These are phyloP conservation scores for Suhomyces ambrosiae DNA, from an alignment of 1,139 yeast genomes.

Conservation along the genomic window DNA sequence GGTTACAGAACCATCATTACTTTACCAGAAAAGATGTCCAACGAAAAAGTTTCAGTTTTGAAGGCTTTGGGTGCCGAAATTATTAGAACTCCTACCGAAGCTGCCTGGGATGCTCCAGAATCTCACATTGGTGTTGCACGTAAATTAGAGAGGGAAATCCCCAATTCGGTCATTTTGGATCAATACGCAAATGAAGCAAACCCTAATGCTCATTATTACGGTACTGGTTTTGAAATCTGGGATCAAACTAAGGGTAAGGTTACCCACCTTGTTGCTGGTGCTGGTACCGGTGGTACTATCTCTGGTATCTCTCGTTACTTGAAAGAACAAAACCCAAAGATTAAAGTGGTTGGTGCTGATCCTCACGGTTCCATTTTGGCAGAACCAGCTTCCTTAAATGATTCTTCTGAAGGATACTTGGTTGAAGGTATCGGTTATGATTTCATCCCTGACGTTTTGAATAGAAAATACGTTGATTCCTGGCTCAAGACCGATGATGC, in stretches of 20 bases:
- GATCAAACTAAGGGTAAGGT: constrained; percentile 75
- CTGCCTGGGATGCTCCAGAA: constrained; percentile 93
- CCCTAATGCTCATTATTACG: constrained; percentile 82
- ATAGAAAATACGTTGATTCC: constrained; percentile 65
- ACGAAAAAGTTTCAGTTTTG: constrained; percentile 84
- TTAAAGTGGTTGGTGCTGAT: constrained; percentile 77
- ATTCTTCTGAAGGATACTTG: constrained; percentile 61
- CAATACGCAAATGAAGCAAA: constrained; percentile 80
- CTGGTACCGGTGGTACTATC: constrained; percentile 88
- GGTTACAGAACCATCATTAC: constrained; percentile 90
- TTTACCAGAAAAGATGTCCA: constrained; percentile 90
- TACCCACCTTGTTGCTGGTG: constrained; percentile 83
- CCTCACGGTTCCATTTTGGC: constrained; percentile 89
- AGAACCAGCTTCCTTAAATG: constrained; percentile 73
- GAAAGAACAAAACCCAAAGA: constrained; percentile 67
- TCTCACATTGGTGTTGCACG: constrained; percentile 89
- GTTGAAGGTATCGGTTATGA: constrained; percentile 95
- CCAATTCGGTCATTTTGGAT: constrained; percentile 82
- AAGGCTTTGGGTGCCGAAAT: constrained; percentile 91
- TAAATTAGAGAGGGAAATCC: constrained; percentile 79
- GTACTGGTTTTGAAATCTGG: constrained; percentile 88
- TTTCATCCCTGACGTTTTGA: constrained; percentile 80
- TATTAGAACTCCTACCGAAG: constrained; percentile 89
- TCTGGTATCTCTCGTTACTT: constrained; percentile 77
- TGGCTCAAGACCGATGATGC: constrained; percentile 90